A percentile compares a stretch with the other conserved stretches of the same genome.
Evolutionary conservation across 441 rosid species (phyloP).

Genomic region (Populus tomentosa): DNA sequence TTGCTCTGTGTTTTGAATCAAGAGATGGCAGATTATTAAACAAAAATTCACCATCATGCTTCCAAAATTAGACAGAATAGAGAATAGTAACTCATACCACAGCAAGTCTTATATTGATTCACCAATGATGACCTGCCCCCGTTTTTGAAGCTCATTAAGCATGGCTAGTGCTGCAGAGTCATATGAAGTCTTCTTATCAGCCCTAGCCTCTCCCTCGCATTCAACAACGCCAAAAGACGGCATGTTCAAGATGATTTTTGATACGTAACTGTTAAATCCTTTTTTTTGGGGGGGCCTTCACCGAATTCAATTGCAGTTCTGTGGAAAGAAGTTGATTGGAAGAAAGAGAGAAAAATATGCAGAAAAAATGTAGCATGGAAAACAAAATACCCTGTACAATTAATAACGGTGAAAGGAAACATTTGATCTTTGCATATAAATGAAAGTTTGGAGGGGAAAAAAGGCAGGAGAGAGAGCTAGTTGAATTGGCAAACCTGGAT

Average conservation of each 20-base stretch:
- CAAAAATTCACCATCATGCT: background rate
- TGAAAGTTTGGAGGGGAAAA: background rate
- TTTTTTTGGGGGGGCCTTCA: conserved; percentile 34
- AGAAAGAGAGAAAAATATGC: background rate
- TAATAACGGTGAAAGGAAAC: background rate
- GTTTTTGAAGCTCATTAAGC: conserved; percentile 56
- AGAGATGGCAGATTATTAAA: background rate
- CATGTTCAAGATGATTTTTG: conserved; percentile 48
- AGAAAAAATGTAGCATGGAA: background rate
- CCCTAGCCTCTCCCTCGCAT: conserved; percentile 57
- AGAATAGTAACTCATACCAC: background rate
- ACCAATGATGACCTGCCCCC: conserved; percentile 42
- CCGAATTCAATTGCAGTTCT: conserved; percentile 48
- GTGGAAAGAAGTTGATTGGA: conserved; percentile 13
- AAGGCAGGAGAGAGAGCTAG: background rate
- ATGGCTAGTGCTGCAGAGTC: conserved; percentile 74
- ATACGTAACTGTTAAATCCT: conserved; percentile 50
- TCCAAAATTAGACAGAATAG: background rate
- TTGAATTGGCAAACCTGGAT: conserved; percentile 36
- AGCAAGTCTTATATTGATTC: background rate
- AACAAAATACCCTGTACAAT: background rate
- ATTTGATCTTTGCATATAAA: background rate
- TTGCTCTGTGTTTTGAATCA: background rate
- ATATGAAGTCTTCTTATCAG: conserved; percentile 80
- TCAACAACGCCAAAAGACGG: conserved; percentile 43